phyloP scores from a whole-genome alignment of 2,329 filamentous ascomycete species.

The Nemania sp. region DNA sequence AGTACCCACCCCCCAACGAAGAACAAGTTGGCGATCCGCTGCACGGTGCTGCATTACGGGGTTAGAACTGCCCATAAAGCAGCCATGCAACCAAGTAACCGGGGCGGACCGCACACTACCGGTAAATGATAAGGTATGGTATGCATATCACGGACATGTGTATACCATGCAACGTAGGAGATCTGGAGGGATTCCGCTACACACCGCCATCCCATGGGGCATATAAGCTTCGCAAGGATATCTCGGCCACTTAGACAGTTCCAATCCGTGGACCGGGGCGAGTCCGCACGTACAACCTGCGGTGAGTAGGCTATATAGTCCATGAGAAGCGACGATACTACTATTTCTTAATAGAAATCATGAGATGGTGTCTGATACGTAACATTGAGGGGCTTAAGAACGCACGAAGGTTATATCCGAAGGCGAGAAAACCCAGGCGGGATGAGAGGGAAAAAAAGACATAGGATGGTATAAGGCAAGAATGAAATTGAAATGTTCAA shows the following conservation, averaged over 20 bases:
- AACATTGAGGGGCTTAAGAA: conserved; percentile 1
- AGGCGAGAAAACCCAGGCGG: background rate
- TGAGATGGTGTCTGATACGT: background rate
- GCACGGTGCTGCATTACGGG: conserved; percentile 13
- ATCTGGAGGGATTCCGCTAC: background rate
- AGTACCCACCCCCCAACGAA: background rate
- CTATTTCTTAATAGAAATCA: conserved; percentile 1
- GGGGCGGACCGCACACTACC: background rate
- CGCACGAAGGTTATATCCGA: background rate
- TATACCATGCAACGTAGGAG: conserved; percentile 10
- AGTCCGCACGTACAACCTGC: conserved; percentile 24
- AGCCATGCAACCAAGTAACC: conserved; percentile 6
- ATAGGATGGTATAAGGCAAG: background rate
- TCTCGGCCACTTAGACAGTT: conserved; percentile 26
- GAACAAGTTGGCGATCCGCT: conserved; percentile 4
- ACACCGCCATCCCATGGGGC: conserved; percentile 27
- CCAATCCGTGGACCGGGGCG: conserved; percentile 1
- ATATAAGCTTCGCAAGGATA: conserved; percentile 18
- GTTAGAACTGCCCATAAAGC: conserved; percentile 3
- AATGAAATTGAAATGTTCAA: background rate
- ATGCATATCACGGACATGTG: background rate
- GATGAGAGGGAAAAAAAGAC: background rate
- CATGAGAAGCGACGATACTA: background rate
- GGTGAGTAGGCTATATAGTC: conserved; percentile 21
- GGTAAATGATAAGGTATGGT: conserved; percentile 19